Evolutionary conservation across 208 protist species (phyloP).

Genomic region (Phytomonas francai): DNA sequence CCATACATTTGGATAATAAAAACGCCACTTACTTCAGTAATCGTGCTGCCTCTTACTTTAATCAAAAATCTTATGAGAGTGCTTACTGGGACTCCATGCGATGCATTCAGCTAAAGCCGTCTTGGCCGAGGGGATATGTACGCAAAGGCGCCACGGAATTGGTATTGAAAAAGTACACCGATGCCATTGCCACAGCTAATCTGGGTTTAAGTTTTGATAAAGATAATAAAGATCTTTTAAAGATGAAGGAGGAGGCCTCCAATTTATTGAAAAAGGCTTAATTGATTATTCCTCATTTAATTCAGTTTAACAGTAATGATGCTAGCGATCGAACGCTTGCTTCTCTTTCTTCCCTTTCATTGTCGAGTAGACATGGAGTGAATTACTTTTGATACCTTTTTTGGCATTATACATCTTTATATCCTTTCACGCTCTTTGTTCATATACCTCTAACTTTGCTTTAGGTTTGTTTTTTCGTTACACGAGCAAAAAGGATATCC

Average conservation of each 20-base stretch:
- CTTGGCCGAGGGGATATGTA: slow-evolving; percentile 91
- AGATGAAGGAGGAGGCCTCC: slow-evolving; percentile 53
- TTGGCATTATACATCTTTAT: slow-evolving; percentile 8
- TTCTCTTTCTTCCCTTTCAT: not conserved
- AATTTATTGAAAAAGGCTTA: slow-evolving; percentile 27
- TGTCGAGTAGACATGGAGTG: not conserved
- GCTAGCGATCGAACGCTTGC: not conserved
- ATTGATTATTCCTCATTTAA: slow-evolving; percentile 9
- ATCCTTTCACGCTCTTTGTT: slow-evolving; percentile 9
- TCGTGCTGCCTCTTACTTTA: slow-evolving; percentile 88
- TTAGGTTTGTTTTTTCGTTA: not conserved
- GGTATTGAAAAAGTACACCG: slow-evolving; percentile 53
- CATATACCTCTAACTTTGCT: slow-evolving; percentile 3
- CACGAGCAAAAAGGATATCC: not conserved
- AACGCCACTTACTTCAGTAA: slow-evolving; percentile 92
- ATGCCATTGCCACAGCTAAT: slow-evolving; percentile 45
- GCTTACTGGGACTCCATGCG: slow-evolving; percentile 87
- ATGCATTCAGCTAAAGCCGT: slow-evolving; percentile 73
- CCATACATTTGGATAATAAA: slow-evolving; percentile 77
- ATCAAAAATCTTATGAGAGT: slow-evolving; percentile 66
- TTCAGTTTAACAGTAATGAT: not conserved
- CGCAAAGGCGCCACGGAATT: slow-evolving; percentile 77
- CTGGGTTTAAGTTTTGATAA: slow-evolving; percentile 59
- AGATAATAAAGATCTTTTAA: slow-evolving; percentile 54
- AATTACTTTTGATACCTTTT: slow-evolving; percentile 6